Evolutionary conservation across 805 yeast species (phyloP).

Genomic region (Candida vaughaniae): DNA sequence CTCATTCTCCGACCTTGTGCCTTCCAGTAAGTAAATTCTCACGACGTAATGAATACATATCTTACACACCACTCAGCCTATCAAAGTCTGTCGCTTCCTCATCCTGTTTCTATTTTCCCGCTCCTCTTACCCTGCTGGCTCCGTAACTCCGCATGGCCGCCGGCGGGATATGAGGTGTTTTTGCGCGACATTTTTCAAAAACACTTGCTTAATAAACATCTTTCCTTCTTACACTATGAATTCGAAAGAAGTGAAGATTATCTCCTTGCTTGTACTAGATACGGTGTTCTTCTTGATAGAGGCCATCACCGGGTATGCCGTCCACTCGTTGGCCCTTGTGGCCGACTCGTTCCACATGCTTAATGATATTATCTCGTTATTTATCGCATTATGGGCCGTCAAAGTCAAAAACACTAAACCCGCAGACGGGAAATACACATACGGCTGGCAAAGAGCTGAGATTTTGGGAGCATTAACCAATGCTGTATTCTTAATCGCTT

Average conservation of each 20-base stretch:
- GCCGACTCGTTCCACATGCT: slow-evolving; percentile 98
- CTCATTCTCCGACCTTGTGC: slow-evolving; percentile 39
- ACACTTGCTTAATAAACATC: neutral
- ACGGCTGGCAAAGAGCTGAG: slow-evolving; percentile 98
- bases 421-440: slow-evolving; percentile 87
- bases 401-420: slow-evolving; percentile 76
- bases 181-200: too few species aligned
- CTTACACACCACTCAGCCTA: too few species aligned
- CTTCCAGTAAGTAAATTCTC: slow-evolving; percentile 26
- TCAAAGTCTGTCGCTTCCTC: too few species aligned
- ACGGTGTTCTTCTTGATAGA: slow-evolving; percentile 83
- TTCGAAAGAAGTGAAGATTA: slow-evolving; percentile 69
- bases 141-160: too few species aligned
- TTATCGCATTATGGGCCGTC: slow-evolving; percentile 97
- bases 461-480: slow-evolving; percentile 92
- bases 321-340: slow-evolving; percentile 88
- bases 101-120: too few species aligned
- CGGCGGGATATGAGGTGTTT: too few species aligned
- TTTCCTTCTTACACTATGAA: slow-evolving; percentile 19
- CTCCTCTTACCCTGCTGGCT: too few species aligned
- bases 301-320: slow-evolving; percentile 82
- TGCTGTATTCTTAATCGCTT: slow-evolving; percentile 88
- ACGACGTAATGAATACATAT: too few species aligned
- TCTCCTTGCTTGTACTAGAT: slow-evolving; percentile 71
- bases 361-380: slow-evolving; percentile 84